Evolutionary conservation across 176 grass and related monocot species (phyloP).

Genomic region (Hyparrhenia diplandra): DNA sequence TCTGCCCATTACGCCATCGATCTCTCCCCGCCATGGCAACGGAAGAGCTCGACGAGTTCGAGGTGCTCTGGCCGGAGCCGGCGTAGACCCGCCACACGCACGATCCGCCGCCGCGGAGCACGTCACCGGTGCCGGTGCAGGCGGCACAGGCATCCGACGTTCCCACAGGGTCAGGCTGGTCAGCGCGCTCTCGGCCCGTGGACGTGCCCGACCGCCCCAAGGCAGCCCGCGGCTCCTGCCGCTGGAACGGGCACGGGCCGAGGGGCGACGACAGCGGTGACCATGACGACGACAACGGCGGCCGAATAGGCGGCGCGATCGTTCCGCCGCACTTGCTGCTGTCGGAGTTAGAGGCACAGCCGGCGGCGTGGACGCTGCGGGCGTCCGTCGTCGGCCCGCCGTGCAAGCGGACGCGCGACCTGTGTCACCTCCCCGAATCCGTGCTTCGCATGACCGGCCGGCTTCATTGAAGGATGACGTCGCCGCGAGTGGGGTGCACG

Average conservation of each 20-base stretch:
- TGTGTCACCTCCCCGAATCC: constrained; percentile 43
- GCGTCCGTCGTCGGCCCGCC: constrained; percentile 26
- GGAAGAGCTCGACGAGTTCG: constrained; percentile 64
- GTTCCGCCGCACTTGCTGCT: constrained; percentile 66
- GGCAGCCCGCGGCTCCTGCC: not conserved
- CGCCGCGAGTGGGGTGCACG: not conserved
- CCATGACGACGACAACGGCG: not conserved
- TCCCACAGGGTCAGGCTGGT: too few species aligned
- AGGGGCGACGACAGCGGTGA: not conserved
- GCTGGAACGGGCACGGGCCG: not conserved
- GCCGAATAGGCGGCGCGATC: not conserved
- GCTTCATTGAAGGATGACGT: constrained; percentile 62
- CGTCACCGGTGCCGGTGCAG: not conserved
- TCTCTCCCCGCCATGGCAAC: constrained; percentile 38
- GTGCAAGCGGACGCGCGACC: constrained; percentile 53
- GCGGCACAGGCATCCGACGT: not conserved
- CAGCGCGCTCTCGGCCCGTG: constrained; percentile 16
- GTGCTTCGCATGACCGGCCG: constrained; percentile 78
- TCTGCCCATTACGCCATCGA: not conserved
- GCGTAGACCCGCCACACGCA: not conserved
- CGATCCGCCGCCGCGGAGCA: not conserved
- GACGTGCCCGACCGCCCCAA: constrained; percentile 12
- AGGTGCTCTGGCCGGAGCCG: constrained; percentile 68
- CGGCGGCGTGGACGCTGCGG: constrained; percentile 47
- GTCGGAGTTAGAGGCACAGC: not conserved